phyloP scores from a whole-genome alignment of 1,139 yeast species.

The Geotrichum carabidarum region DNA sequence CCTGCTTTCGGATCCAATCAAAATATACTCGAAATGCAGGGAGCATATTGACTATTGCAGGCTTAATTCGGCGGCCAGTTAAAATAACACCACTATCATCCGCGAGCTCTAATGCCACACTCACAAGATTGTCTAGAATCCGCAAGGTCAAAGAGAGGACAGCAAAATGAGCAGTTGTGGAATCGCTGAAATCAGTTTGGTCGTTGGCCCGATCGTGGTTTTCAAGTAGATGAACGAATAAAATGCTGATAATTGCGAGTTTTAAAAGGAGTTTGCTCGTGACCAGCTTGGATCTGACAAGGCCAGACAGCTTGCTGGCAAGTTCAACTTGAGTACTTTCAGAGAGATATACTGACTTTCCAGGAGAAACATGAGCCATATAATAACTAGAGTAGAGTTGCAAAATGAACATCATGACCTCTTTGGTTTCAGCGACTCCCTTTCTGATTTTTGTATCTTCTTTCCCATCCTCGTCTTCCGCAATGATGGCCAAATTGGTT shows the following conservation, averaged over 20 bases:
- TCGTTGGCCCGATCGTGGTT: neutral
- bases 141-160: conserved; percentile 3
- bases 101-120: neutral
- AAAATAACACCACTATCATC: neutral
- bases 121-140: conserved; percentile 12
- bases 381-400: conserved; percentile 12
- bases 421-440: conserved; percentile 1
- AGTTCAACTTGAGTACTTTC: conserved; percentile 10
- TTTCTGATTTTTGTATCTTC: neutral
- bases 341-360: neutral
- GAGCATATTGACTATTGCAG: neutral
- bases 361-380: conserved; percentile 1
- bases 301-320: conserved; percentile 8
- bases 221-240: conserved; percentile 7
- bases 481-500: neutral
- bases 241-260: conserved; percentile 14
- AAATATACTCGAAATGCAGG: conserved; percentile 16
- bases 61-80: neutral
- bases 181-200: neutral
- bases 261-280: conserved; percentile 9
- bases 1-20: conserved; percentile 17
- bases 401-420: conserved; percentile 10
- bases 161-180: neutral
- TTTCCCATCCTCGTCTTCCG: conserved; percentile 2
- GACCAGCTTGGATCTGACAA: conserved; percentile 3